phyloP scores from a whole-genome alignment of 768 basidiomycete genomes.

The Dictyophora rubrovolvata region DNA sequence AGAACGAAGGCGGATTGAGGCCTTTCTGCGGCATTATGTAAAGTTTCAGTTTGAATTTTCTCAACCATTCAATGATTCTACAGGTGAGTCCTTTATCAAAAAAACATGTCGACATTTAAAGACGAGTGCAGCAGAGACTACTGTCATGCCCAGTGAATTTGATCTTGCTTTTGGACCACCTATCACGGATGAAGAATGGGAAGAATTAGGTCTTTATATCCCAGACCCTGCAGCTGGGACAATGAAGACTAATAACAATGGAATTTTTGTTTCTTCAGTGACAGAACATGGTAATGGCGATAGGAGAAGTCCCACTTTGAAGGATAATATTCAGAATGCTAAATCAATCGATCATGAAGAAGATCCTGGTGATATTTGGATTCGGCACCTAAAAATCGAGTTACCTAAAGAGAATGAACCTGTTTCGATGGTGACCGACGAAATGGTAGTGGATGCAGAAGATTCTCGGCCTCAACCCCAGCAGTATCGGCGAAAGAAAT shows the following conservation, averaged over 20 bases:
- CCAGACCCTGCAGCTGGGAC: constrained; percentile 10
- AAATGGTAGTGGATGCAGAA: not conserved
- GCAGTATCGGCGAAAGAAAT: constrained; percentile 29
- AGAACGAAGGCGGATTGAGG: constrained; percentile 78
- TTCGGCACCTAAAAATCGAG: constrained; percentile 2
- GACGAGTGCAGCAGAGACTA: not conserved
- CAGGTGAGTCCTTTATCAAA: not conserved
- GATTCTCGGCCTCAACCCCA: not conserved
- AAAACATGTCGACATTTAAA: not conserved
- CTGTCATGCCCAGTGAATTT: constrained; percentile 33
- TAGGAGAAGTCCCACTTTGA: not conserved
- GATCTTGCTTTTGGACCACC: constrained; percentile 51
- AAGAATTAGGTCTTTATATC: constrained; percentile 20
- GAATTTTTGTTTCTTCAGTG: constrained; percentile 16
- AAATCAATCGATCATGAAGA: not conserved
- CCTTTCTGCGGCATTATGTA: constrained; percentile 75
- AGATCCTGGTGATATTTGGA: constrained; percentile 4
- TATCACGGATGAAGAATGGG: constrained; percentile 24
- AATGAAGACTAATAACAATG: not conserved
- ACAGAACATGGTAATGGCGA: constrained; percentile 14
- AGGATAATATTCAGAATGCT: not conserved
- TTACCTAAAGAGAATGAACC: not conserved
- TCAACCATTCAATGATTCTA: constrained; percentile 17
- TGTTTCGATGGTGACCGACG: not conserved
- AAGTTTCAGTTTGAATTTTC: constrained; percentile 65